Conservation (phyloP, 1,139 yeast genomes). For the Taphrina wiesneri region DNA sequence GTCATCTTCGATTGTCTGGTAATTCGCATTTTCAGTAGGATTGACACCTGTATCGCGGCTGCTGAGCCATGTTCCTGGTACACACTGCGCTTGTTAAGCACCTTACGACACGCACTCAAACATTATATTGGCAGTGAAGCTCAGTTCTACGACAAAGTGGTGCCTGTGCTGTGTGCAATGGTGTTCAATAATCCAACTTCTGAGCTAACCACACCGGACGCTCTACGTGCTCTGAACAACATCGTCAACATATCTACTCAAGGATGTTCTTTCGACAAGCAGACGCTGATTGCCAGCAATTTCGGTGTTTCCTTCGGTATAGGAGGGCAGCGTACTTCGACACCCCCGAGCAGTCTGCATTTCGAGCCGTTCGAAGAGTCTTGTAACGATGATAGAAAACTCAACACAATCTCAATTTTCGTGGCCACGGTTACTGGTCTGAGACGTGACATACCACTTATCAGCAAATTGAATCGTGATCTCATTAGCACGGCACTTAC, state of each 20-base stretch:
- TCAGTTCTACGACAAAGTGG: conserved; percentile 42
- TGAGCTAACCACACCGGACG: conserved; percentile 13
- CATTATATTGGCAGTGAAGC: conserved; percentile 43
- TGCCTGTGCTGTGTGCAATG: conserved; percentile 41
- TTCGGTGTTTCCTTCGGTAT: neutral
- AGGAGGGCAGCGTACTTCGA: neutral
- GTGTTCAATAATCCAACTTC: conserved; percentile 36
- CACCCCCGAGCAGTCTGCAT: neutral
- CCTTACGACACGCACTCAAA: conserved; percentile 38
- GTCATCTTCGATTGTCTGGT: conserved; percentile 46
- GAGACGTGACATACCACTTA: conserved; percentile 28
- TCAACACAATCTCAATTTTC: conserved; percentile 30
- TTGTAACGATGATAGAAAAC: neutral
- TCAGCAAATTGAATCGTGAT: conserved; percentile 1
- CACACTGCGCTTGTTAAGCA: conserved; percentile 33
- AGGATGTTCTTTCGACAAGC: conserved; percentile 36
- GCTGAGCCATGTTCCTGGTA: neutral
- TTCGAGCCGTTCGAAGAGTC: neutral
- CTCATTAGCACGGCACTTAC: neutral
- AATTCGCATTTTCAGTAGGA: conserved; percentile 45
- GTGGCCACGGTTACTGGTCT: conserved; percentile 38
- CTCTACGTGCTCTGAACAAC: conserved; percentile 31
- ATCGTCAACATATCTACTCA: conserved; percentile 38
- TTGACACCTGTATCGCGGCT: conserved; percentile 38
- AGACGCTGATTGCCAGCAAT: conserved; percentile 38